Evolutionary conservation across 108 stramenopile species (phyloP).

Genomic region (Skeletonema marinoi): DNA sequence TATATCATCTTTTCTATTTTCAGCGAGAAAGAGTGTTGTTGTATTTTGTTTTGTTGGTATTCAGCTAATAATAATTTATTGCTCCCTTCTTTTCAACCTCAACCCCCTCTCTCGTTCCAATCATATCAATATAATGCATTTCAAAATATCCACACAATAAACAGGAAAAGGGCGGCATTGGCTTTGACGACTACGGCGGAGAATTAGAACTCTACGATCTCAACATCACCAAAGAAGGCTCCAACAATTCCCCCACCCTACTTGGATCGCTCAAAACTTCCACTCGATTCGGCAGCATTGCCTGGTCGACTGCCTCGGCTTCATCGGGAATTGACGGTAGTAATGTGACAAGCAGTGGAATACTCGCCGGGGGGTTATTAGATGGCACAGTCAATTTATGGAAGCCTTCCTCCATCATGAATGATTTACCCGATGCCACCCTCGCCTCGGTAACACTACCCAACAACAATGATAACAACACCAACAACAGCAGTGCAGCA

Average conservation of each 20-base stretch:
- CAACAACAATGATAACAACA: not conserved
- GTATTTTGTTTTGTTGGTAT: not conserved
- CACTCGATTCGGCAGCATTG: constrained; percentile 64
- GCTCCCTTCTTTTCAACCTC: not conserved
- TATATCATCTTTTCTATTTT: not conserved
- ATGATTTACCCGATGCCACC: constrained; percentile 15
- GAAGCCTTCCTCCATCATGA: constrained; percentile 75
- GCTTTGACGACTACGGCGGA: constrained; percentile 95
- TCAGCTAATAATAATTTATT: not conserved
- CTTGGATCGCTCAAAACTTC: constrained; percentile 82
- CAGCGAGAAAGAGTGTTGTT: not conserved
- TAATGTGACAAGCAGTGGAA: constrained; percentile 53
- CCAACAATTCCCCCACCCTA: constrained; percentile 36
- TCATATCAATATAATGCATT: not conserved
- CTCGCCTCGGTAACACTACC: constrained; percentile 1
- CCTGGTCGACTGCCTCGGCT: constrained; percentile 48
- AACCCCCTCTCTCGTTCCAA: not conserved
- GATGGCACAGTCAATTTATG: constrained; percentile 94
- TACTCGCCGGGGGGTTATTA: constrained; percentile 95
- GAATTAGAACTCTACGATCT: constrained; percentile 90
- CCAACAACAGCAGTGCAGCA: constrained; percentile 15
- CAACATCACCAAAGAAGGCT: constrained; percentile 30
- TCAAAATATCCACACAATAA: not conserved
- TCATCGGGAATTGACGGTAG: not conserved
- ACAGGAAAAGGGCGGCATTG: constrained; percentile 36